These are phyloP conservation scores for Cryomyces antarcticus DNA, from an alignment of 495 filamentous ascomycete species.

Conservation along the genomic window DNA sequence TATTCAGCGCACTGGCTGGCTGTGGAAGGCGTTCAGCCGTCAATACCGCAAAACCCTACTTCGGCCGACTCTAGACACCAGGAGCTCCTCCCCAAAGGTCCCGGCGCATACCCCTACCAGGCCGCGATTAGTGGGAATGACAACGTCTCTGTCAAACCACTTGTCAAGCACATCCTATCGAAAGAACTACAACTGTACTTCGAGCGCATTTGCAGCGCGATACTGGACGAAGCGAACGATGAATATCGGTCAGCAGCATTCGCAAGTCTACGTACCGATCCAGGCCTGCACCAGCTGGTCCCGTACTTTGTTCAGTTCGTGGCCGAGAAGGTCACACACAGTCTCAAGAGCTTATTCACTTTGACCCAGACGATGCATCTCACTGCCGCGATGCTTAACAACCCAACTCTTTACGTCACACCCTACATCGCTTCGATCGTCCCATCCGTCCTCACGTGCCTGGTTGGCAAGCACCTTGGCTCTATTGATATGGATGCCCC, in stretches of 20 bases:
- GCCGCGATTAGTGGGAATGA: conserved; percentile 68
- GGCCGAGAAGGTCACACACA: conserved; percentile 82
- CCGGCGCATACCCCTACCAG: conserved; percentile 60
- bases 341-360: conserved; percentile 65
- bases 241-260: conserved; percentile 71
- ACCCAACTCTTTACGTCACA: conserved; percentile 63
- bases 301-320: conserved; percentile 94
- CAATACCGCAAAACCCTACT: conserved; percentile 87
- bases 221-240: conserved; percentile 68
- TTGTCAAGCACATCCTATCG: conserved; percentile 85
- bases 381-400: conserved; percentile 60
- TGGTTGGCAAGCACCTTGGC: conserved; percentile 70
- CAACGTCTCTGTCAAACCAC: conserved; percentile 62
- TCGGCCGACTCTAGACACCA: conserved; percentile 57
- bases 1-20: conserved; percentile 76
- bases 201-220: conserved; percentile 68
- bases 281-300: conserved; percentile 81
- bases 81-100: conserved; percentile 74
- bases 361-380: conserved; percentile 82
- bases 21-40: conserved; percentile 87
- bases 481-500: conserved; percentile 20
- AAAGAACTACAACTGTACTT: conserved; percentile 97
- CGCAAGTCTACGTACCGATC: conserved; percentile 61
- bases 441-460: conserved; percentile 78
- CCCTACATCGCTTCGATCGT: conserved; percentile 75